A percentile compares a stretch with the other conserved stretches of the same genome.
phyloP scores from a whole-genome alignment of 2,329 filamentous ascomycete genomes.

The Myrmaecium sp. region DNA sequence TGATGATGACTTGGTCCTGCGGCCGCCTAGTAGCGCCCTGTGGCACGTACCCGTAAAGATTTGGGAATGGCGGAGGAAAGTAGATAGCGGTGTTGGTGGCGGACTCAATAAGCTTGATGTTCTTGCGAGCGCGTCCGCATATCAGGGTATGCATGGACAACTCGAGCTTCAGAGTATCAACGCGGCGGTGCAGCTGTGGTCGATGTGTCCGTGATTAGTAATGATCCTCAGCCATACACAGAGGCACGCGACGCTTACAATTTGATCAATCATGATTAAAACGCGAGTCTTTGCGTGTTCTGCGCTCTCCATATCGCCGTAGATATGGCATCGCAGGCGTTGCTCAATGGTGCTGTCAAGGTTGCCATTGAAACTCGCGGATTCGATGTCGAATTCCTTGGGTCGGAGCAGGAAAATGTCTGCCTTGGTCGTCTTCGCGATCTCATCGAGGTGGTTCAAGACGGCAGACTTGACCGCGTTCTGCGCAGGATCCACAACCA shows the following conservation, averaged over 20 bases:
- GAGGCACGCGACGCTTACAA: conserved; percentile 39
- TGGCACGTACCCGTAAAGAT: conserved; percentile 79
- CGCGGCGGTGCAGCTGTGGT: conserved; percentile 48
- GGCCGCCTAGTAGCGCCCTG: conserved; percentile 65
- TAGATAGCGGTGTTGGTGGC: conserved; percentile 94
- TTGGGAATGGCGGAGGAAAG: conserved; percentile 86
- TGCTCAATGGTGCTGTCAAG: conserved; percentile 73
- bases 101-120: conserved; percentile 95
- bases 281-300: conserved; percentile 95
- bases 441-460: conserved; percentile 69
- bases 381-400: conserved; percentile 64
- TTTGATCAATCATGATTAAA: conserved; percentile 90
- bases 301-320: conserved; percentile 83
- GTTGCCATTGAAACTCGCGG: conserved; percentile 57
- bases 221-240: no score
- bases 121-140: conserved; percentile 85
- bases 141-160: conserved; percentile 79
- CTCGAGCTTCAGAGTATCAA: conserved; percentile 70
- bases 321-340: conserved; percentile 82
- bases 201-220: no score
- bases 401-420: conserved; percentile 93
- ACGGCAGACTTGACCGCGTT: conserved; percentile 58
- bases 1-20: conserved; percentile 86
- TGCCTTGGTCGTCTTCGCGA: conserved; percentile 77
- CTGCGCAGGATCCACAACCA: conserved; percentile 61